These are phyloP conservation scores for Hura crepitans DNA, from an alignment of 441 rosid genomes.

Conservation along the genomic window DNA sequence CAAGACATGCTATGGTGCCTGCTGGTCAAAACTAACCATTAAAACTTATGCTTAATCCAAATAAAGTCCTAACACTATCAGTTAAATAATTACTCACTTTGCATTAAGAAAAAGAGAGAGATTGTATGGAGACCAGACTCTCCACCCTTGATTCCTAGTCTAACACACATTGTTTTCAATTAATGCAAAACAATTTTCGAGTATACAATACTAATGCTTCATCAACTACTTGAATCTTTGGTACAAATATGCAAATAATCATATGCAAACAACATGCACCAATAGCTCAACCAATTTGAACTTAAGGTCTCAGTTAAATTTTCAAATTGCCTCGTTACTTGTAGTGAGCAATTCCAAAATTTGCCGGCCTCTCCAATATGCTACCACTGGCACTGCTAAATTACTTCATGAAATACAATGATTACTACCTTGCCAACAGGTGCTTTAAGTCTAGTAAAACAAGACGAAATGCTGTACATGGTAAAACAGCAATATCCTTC, in stretches of 20 bases:
- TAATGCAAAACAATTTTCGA: background rate
- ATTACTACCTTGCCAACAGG: background rate
- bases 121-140: background rate
- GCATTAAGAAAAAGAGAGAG: background rate
- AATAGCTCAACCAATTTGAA: background rate
- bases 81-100: background rate
- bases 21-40: background rate
- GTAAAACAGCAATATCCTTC: background rate
- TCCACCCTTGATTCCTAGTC: background rate
- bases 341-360: background rate
- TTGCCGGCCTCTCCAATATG: background rate
- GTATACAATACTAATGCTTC: background rate
- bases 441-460: background rate
- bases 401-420: background rate
- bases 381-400: background rate
- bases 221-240: background rate
- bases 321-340: background rate
- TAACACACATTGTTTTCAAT: background rate
- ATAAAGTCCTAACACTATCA: background rate
- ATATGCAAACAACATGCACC: background rate
- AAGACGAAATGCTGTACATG: background rate
- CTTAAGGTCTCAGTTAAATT: background rate
- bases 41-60: background rate
- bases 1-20: background rate
- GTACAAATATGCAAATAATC: background rate